phyloP scores from a whole-genome alignment of 257 asterid species.

The Scutellaria baicalensis region DNA sequence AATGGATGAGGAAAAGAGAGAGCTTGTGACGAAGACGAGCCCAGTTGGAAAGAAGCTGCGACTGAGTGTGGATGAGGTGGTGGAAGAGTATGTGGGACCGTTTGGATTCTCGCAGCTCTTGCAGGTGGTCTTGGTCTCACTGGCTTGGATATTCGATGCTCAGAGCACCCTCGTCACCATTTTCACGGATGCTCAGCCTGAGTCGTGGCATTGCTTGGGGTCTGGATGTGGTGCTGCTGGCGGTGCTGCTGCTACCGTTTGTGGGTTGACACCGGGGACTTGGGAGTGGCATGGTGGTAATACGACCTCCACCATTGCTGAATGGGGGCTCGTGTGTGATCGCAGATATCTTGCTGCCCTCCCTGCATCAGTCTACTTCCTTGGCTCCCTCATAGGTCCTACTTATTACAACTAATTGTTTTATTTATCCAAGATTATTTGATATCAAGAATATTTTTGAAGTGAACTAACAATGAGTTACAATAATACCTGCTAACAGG shows the following conservation, averaged over 20 bases:
- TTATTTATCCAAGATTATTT: no score
- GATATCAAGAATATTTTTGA: no score
- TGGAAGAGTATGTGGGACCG: slow-evolving; percentile 53
- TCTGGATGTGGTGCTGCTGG: slow-evolving; percentile 14
- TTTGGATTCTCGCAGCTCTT: slow-evolving; percentile 54
- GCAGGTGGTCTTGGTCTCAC: slow-evolving; percentile 52
- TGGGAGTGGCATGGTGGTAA: slow-evolving; percentile 58
- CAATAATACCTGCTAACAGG: slow-evolving; percentile 27
- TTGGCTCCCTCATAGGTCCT: slow-evolving; percentile 55
- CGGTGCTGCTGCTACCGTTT: slow-evolving; percentile 22
- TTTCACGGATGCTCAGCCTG: slow-evolving; percentile 51
- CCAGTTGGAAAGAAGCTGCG: slow-evolving; percentile 21
- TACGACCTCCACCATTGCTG: slow-evolving; percentile 48
- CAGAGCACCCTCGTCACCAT: slow-evolving; percentile 52
- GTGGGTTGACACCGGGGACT: slow-evolving; percentile 45
- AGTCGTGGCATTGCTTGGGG: slow-evolving; percentile 41
- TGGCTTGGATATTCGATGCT: slow-evolving; percentile 52
- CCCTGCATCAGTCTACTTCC: slow-evolving; percentile 57
- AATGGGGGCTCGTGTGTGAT: slow-evolving; percentile 59
- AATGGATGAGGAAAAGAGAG: slow-evolving; percentile 38
- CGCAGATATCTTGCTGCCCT: slow-evolving; percentile 50
- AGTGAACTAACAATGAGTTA: background rate
- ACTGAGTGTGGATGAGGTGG: slow-evolving; percentile 50
- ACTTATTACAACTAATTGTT: background rate
- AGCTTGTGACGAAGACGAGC: slow-evolving; percentile 3